A percentile compares a stretch with the other conserved stretches of the same genome.
Evolutionary conservation across 352 stramenopile genomes (phyloP).

Genomic region (Pythium dissimile): DNA sequence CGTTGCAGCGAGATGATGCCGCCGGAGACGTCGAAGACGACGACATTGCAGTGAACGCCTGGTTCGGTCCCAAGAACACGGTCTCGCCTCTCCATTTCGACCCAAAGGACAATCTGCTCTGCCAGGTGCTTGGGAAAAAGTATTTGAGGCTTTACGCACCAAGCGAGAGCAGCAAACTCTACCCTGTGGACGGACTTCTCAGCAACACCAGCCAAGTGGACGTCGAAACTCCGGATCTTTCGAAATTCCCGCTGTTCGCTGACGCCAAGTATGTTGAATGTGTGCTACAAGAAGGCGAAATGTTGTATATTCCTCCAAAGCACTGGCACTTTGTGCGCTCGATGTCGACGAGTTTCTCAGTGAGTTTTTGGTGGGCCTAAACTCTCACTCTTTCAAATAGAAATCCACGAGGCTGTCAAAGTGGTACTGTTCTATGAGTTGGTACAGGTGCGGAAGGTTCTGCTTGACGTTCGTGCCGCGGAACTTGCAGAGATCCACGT

Average conservation of each 20-base stretch:
- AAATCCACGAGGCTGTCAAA: conserved; percentile 77
- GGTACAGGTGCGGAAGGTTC: conserved; percentile 62
- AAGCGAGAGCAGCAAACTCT: conserved; percentile 64
- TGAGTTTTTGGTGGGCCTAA: conserved; percentile 78
- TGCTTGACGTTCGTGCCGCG: conserved; percentile 74
- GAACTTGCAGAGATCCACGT: conserved; percentile 85
- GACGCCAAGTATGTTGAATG: conserved; percentile 65
- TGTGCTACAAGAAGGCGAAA: conserved; percentile 61
- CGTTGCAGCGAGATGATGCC: conserved; percentile 42
- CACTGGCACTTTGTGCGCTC: conserved; percentile 89
- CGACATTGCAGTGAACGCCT: conserved; percentile 83
- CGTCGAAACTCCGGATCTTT: conserved; percentile 47
- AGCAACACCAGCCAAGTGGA: conserved; percentile 83
- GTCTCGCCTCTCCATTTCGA: conserved; percentile 89
- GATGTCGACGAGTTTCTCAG: conserved; percentile 75
- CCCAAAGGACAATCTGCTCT: conserved; percentile 88
- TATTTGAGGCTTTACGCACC: conserved; percentile 82
- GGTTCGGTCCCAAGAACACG: conserved; percentile 79
- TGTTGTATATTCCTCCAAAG: conserved; percentile 86
- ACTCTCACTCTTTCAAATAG: conserved; percentile 42
- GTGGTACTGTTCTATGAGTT: conserved; percentile 81
- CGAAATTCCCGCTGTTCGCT: conserved; percentile 49
- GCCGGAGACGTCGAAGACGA: conserved; percentile 40
- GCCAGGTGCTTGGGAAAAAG: conserved; percentile 82
- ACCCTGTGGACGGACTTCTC: conserved; percentile 80